Percentiles rank a stretch among this genome's conserved stretches.
phyloP scores from a whole-genome alignment of 2,329 filamentous ascomycete species.

The Xylariaceae sp. region DNA sequence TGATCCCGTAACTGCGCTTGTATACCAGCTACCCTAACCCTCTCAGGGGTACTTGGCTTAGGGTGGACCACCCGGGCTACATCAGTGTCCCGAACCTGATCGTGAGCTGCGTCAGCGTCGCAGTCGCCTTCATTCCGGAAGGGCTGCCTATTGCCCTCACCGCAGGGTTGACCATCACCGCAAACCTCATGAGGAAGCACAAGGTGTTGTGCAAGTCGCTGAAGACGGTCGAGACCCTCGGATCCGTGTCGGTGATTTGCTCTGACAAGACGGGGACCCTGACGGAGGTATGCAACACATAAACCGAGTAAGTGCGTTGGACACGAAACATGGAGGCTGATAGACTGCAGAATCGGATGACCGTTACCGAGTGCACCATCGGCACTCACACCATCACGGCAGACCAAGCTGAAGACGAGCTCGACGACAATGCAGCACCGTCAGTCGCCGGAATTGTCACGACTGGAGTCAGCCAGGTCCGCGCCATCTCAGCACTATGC shows the following conservation, averaged over 20 bases:
- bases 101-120: constrained; percentile 64
- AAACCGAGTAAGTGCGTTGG: no score
- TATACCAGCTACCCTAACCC: constrained; percentile 31
- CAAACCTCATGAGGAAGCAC: constrained; percentile 69
- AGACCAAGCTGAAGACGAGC: constrained; percentile 40
- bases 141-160: constrained; percentile 64
- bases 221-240: constrained; percentile 70
- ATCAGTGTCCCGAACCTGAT: constrained; percentile 67
- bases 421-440: constrained; percentile 22
- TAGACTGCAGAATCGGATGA: constrained; percentile 61
- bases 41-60: constrained; percentile 60
- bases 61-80: constrained; percentile 57
- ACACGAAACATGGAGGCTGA: no score
- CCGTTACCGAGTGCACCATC: constrained; percentile 60
- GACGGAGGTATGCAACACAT: constrained; percentile 42
- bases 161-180: constrained; percentile 65
- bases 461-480: constrained; percentile 49
- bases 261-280: constrained; percentile 72
- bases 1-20: constrained; percentile 21
- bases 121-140: constrained; percentile 70
- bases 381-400: constrained; percentile 41
- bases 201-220: constrained; percentile 74
- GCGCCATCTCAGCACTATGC: constrained; percentile 57
- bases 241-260: constrained; percentile 65
- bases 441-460: constrained; percentile 20